Evolutionary conservation across 2,329 filamentous ascomycete genomes (phyloP), one percentile per base, ranked within the genome.

Genomic region (Pseudovirgaria hyperparasitica): DNA sequence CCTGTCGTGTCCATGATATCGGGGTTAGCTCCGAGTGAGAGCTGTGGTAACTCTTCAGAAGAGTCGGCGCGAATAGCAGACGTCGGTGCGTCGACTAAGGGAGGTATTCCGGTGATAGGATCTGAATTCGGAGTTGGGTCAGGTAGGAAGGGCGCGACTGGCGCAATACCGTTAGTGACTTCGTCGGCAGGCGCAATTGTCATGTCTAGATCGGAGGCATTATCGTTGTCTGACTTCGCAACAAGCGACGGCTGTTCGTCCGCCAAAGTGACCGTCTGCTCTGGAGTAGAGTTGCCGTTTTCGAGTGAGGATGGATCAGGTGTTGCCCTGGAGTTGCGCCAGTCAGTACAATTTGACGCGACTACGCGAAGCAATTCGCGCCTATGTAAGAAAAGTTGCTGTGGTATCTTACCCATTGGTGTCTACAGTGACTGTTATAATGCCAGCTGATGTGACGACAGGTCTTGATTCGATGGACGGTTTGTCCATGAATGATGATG

Each of bases 371-470:
- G n/a, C n/a, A n/a, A n/a, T n/a, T n/a, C n/a, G n/a, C n/a, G n/a
- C n/a, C n/a, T n/a, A n/a, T n/a, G n/a, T n/a, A n/a, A n/a, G n/a
- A n/a, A n/a, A n/a, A n/a, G n/a, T n/a, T n/a, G n/a, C n/a, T n/a
- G n/a, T n/a, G n/a, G n/a, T n/a, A n/a, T n/a, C n/a, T 66, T 58
- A 76, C 72, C 69, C 69, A 47, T 74, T 71, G 42, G 67, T 55
- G 23, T 65, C 58, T 34, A 55, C 49, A 42, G 70, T 60, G 31
- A 69, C 54, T 32, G 63, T 58, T 62, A 67, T 67, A 40, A 57
- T 59, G 42, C 62, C 60, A 43, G 55, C 50, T 42, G 57, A 52
- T 50, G 53, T n/a, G n/a, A n/a, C n/a, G n/a, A n/a, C n/a, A n/a
- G n/a, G n/a, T n/a, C n/a, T n/a, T n/a, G 64, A 52, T 43, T 67